Evolutionary conservation across 179 eudicot species (phyloP), one percentile per base, ranked within the genome.

Genomic region (Spinacia oleracea): DNA sequence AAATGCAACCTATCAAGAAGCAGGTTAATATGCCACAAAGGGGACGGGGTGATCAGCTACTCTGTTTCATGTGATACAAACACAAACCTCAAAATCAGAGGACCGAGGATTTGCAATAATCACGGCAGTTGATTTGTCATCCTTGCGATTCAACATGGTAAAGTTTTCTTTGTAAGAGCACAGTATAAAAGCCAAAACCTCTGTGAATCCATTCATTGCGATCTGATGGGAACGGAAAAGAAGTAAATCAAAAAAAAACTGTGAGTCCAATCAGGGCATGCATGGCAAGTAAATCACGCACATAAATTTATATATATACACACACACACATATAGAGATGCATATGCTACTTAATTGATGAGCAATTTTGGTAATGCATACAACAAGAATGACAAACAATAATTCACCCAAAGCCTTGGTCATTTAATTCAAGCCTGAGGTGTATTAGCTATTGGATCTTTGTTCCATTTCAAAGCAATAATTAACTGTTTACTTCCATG

Each of bases 11-110:
- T 31, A 31, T 31, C 40, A 12, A 16, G 40, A 63, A 63, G 38
- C 11, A 32, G 43, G 18, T 15, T 12, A 34, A 16, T 6, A 34
- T 65, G 10, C 23, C 7, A 34, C 10, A 16, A 16, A 8, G 48
- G 50, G 72, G 25, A 43, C 14, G n/a, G n/a, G n/a, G n/a, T n/a
- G 9, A 2, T 27, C 50, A 76, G 46, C 23, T 8, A 72, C 48
- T n/a, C 72, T 42, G 65, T 45, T 45, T 27, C 45, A 23, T 55
- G 72, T 78, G 50, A 50, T 25, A 64, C 34, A 58, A 56, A 32
- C 70, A 81, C 90, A 66, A 86, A 94, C 99, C 99, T 96, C 99
- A 87, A 92, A 94, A 89, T 96, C 99, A 71, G 99, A 75, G 76
- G 99, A 89, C 27, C 99, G 96, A 18, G 99, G 99, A 86, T 96